These are phyloP conservation scores for Camellia japonica DNA, from an alignment of 148 eudicot species.

Conservation along the genomic window DNA sequence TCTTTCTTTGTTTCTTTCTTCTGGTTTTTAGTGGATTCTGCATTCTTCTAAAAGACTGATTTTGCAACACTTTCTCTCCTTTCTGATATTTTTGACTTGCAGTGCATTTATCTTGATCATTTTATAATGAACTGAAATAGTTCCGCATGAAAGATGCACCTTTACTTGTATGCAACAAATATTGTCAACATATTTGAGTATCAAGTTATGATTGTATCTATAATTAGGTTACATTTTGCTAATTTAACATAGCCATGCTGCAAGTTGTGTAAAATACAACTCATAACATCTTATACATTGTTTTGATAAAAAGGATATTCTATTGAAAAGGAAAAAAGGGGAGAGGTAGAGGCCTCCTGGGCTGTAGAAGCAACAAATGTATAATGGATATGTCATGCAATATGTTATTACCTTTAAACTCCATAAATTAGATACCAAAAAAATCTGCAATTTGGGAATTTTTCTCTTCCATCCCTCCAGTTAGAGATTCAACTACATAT, in stretches of 20 bases:
- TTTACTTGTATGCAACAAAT: background rate
- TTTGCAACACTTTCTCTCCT: background rate
- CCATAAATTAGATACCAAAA: background rate
- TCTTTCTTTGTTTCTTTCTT: background rate
- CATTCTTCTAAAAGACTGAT: background rate
- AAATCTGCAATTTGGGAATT: constrained; percentile 3
- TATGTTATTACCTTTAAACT: background rate
- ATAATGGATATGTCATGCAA: background rate
- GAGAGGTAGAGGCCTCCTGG: background rate
- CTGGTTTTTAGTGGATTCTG: background rate
- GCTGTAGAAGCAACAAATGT: background rate
- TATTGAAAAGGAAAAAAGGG: background rate
- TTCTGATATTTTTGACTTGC: background rate
- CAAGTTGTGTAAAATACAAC: background rate
- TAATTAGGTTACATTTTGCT: background rate
- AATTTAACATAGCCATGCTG: background rate
- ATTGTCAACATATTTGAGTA: background rate
- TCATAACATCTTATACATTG: background rate
- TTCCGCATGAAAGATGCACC: background rate
- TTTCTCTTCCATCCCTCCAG: background rate
- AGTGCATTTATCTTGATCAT: background rate
- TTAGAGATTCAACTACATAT: background rate
- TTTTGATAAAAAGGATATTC: background rate
- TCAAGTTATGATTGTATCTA: background rate
- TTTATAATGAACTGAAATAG: background rate